Evolutionary conservation across 768 basidiomycete genomes (phyloP), one percentile per base, ranked within the genome.

Genomic region (Lactarius vividus): DNA sequence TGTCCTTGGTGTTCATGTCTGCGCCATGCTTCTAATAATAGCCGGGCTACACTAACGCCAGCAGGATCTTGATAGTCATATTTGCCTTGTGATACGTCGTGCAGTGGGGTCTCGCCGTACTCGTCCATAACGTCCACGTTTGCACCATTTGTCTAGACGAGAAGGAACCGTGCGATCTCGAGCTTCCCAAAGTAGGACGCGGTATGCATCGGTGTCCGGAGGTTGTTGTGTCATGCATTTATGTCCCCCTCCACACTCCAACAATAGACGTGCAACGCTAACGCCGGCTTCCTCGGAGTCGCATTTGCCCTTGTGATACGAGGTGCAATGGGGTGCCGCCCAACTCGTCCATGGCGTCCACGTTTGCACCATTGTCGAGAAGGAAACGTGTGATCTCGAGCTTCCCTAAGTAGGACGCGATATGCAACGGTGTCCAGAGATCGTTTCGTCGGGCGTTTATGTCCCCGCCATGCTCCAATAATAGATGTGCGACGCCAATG

Each of bases 311-410:
- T 4, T 4, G 3, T 46, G 20, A 20, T n/a, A n/a, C 2, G 8
- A 0, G 0, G 20, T 46, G 44, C n/a, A 46, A 46, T 9, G 44
- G 20, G 20, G 44, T 46, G 0, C 11, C 4, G 8, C 44, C 44
- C 0, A 0, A 0, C 1, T n/a, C 9, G 10, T 11, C 9, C n/a
- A 9, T 7, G 9, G 20, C 20, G 4, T 46, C 20, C 44, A 23
- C 44, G 0, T n/a, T 23, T 20, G 44, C 44, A 9, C 10, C 44
- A 11, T 46, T n/a, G 7, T 20, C 3, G 44, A 46, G 44, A n/a
- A 46, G n/a, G 0, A 46, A 2, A n/a, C 20, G 44, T 23, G 10
- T 10, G 44, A 46, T 46, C 44, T 46, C 44, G 10, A 10, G n/a
- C 20, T 10, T 46, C n/a, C 44, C 44, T 9, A 9, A 4, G 9